Evolutionary conservation across 2,329 filamentous ascomycete genomes (phyloP), one percentile per base, ranked within the genome.

Genomic region (Venturia asperata): DNA sequence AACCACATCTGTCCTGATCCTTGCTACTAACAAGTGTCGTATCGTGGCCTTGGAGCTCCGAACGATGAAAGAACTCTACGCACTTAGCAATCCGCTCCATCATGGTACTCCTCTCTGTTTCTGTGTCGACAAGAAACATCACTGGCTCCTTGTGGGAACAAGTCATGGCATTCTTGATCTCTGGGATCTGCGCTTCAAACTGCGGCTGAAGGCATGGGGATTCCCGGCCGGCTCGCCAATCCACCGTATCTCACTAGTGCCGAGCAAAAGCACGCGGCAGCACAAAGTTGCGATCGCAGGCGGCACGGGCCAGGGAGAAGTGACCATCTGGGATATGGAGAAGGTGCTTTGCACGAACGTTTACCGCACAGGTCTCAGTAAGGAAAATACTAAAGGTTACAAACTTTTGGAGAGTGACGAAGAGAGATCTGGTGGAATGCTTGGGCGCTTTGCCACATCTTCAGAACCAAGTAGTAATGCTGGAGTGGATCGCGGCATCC

Each of bases 261-360:
- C 0, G 90, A 87, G 73, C 89, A 61, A 72, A 17, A 58, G 61
- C 19, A 15, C 66, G 2, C 21, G 55, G 71, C 56, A 90, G 13
- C 88, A 88, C 73, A 93, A 91, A 84, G 85, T 97, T 0, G 95
- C 92, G 73, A 88, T 97, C 10, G 88, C 92, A 2, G 92, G 93
- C 19, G 92, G 93, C 10, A 95, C 90, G 9, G 89, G 87, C 4
- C 87, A 90, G 67, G 91, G 91, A 19, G 94, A 99, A 73, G 85
- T 99, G 41, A 95, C 91, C 0, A 89, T 96, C 0, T 99, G 94
- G 94, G 94, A 97, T 72, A 81, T 97, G 19, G 93, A 97, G 73
- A 95, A 93, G 77, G 86, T 87, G 9, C 83, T 89, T 58, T 99
- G 94, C 72, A 85, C 91, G 66, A 92, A 97, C 74, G 87, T 97